These are phyloP conservation scores for Ogataea naganishii DNA, from an alignment of 805 yeast genomes.

Conservation along the genomic window DNA sequence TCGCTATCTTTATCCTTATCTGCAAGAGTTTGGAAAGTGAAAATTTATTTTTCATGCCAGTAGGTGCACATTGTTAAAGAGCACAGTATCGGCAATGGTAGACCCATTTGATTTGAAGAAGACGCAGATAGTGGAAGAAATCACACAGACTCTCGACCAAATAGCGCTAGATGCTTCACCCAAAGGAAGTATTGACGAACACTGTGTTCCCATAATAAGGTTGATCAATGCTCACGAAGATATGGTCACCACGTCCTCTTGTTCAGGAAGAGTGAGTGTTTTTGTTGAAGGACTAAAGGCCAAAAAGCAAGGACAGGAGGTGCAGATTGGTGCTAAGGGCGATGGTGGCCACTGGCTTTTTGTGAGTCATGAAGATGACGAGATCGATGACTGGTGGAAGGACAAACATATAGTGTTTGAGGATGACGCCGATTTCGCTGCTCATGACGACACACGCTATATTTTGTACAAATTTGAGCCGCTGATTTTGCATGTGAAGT, in stretches of 20 bases:
- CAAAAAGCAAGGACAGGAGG: constrained; percentile 3
- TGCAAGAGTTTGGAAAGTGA: no score
- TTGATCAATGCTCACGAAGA: constrained; percentile 53
- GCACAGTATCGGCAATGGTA: constrained; percentile 16
- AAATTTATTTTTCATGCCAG: not conserved
- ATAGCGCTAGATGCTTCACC: constrained; percentile 66
- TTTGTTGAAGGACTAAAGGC: constrained; percentile 66
- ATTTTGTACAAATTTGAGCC: constrained; percentile 80
- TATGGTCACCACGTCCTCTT: constrained; percentile 81
- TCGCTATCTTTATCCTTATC: no score
- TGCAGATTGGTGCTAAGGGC: constrained; percentile 73
- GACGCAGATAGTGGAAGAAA: constrained; percentile 40
- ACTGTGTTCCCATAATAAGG: constrained; percentile 64
- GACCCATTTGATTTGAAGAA: constrained; percentile 67
- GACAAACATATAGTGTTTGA: constrained; percentile 17
- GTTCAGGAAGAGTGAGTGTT: constrained; percentile 81
- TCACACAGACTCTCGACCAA: constrained; percentile 30
- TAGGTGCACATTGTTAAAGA: not conserved
- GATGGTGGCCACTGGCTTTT: constrained; percentile 79
- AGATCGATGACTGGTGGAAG: constrained; percentile 42
- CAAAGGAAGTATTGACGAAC: constrained; percentile 75
- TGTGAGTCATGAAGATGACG: constrained; percentile 56
- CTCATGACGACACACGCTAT: constrained; percentile 32
- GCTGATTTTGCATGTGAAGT: constrained; percentile 73
- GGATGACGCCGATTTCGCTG: not conserved